phyloP scores from a whole-genome alignment of 345 rosid species.

The Pugionium cornutum region DNA sequence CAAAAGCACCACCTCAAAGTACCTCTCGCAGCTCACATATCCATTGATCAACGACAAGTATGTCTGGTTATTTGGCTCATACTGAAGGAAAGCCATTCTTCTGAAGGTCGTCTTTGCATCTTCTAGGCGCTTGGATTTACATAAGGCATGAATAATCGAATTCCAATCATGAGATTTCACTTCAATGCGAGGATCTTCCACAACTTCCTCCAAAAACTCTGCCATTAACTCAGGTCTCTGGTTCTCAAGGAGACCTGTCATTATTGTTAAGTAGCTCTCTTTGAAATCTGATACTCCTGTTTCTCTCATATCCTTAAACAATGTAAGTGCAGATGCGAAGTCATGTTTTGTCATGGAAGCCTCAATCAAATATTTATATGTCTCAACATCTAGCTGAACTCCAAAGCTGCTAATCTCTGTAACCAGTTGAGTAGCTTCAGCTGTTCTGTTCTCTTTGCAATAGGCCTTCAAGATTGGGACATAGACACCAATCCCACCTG shows the following conservation, averaged over 20 bases:
- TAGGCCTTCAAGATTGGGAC: constrained; percentile 83
- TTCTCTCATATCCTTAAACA: constrained; percentile 92
- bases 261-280: constrained; percentile 80
- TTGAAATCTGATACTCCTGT: constrained; percentile 58
- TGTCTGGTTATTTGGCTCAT: constrained; percentile 83
- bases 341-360: constrained; percentile 93
- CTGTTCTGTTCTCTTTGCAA: constrained; percentile 73
- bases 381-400: constrained; percentile 64
- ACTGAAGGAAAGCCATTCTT: constrained; percentile 79
- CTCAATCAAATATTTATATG: constrained; percentile 68
- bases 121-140: constrained; percentile 82
- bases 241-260: constrained; percentile 84
- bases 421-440: constrained; percentile 92
- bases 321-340: constrained; percentile 80
- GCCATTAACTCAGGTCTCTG: constrained; percentile 87
- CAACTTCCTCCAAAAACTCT: constrained; percentile 87
- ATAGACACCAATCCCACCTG: constrained; percentile 75
- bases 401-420: constrained; percentile 70
- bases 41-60: constrained; percentile 85
- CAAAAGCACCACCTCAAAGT: constrained; percentile 65
- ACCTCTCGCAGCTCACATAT: constrained; percentile 71
- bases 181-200: constrained; percentile 84
- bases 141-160: constrained; percentile 91
- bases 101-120: constrained; percentile 88
- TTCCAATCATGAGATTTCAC: constrained; percentile 98